phyloP scores from a whole-genome alignment of 768 basidiomycete species.

The Mycena galopus region DNA sequence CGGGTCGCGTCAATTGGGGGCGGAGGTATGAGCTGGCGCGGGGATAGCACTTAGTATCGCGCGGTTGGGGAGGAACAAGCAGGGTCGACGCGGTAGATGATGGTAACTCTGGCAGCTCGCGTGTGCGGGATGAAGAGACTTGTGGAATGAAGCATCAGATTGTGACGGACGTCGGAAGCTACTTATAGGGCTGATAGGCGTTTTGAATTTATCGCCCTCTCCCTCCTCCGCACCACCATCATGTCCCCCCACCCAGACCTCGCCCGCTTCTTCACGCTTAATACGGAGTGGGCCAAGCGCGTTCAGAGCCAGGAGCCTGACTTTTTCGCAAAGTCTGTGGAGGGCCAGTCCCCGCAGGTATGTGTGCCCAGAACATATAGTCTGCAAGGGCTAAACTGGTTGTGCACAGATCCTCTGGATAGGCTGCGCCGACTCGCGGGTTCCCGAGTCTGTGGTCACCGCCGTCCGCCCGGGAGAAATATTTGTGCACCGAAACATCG shows the following conservation, averaged over 20 bases:
- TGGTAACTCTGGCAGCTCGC: background rate
- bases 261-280: slow-evolving; percentile 56
- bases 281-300: slow-evolving; percentile 78
- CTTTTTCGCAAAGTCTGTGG: slow-evolving; percentile 72
- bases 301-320: slow-evolving; percentile 67
- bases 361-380: background rate
- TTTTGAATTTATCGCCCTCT: background rate
- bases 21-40: background rate
- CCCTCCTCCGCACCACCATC: background rate
- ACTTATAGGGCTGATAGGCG: background rate
- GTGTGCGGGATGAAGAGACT: too few relatives aligned
- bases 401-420: slow-evolving; percentile 80
- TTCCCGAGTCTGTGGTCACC: slow-evolving; percentile 83
- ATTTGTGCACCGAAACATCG: slow-evolving; percentile 90
- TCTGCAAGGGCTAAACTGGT: background rate
- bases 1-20: too few relatives aligned
- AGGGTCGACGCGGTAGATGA: background rate
- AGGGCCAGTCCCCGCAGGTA: slow-evolving; percentile 80
- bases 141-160: too few relatives aligned
- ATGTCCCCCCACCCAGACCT: slow-evolving; percentile 38
- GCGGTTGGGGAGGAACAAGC: background rate
- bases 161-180: background rate
- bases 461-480: slow-evolving; percentile 81
- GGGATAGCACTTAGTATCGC: background rate
- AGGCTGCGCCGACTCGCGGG: slow-evolving; percentile 88